These are phyloP conservation scores for Aspergillus sclerotioniger DNA, from an alignment of 495 filamentous ascomycete species.

Conservation along the genomic window DNA sequence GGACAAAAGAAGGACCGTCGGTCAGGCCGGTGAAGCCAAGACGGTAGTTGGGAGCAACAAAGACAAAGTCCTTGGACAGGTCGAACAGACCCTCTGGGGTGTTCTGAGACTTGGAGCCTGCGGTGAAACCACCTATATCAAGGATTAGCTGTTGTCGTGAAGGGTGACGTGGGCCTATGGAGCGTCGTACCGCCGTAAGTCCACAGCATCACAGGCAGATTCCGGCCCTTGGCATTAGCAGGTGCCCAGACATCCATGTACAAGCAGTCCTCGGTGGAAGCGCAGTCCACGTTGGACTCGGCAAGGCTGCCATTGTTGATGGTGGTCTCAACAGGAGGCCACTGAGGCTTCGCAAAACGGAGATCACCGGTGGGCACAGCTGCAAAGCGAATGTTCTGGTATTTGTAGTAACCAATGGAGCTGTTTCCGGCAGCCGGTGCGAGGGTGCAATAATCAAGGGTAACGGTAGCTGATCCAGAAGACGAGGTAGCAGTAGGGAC, in stretches of 20 bases:
- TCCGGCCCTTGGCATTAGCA: slow-evolving; percentile 23
- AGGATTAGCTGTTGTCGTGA: not conserved
- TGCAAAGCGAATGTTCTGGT: slow-evolving; percentile 56
- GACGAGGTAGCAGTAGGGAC: slow-evolving; percentile 4
- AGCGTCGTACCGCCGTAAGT: slow-evolving; percentile 29
- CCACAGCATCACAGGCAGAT: slow-evolving; percentile 40
- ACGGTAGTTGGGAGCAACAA: slow-evolving; percentile 48
- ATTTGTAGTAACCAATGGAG: slow-evolving; percentile 24
- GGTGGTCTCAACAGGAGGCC: slow-evolving; percentile 42
- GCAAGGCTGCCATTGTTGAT: slow-evolving; percentile 53
- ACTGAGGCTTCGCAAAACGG: slow-evolving; percentile 54
- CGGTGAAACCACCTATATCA: slow-evolving; percentile 34
- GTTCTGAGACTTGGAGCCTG: slow-evolving; percentile 30
- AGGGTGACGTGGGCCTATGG: not conserved
- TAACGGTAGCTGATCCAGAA: slow-evolving; percentile 3
- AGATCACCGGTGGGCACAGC: slow-evolving; percentile 52
- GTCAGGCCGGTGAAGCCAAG: slow-evolving; percentile 56
- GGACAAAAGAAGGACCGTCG: slow-evolving; percentile 37
- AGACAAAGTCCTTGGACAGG: slow-evolving; percentile 41
- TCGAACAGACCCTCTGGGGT: slow-evolving; percentile 26
- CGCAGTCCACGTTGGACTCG: slow-evolving; percentile 42
- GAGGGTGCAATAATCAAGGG: slow-evolving; percentile 21
- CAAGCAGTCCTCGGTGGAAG: slow-evolving; percentile 39
- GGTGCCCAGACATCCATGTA: slow-evolving; percentile 43
- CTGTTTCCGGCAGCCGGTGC: slow-evolving; percentile 17